Conservation (phyloP, 2,329 filamentous ascomycete genomes). For the Colletotrichum sp. region DNA sequence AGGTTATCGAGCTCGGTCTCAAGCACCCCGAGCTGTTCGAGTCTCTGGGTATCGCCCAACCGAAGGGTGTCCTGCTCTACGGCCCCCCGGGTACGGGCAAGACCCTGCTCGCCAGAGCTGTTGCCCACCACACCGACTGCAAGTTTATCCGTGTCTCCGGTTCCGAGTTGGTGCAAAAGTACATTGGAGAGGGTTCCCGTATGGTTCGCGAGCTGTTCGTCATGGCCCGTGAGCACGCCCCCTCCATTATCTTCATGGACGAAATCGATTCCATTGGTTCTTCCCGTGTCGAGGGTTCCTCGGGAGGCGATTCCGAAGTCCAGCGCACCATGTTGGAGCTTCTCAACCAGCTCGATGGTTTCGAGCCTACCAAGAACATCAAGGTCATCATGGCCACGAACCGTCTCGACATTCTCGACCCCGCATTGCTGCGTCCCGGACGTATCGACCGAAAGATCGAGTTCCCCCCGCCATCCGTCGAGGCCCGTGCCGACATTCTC, state of each 20-base stretch:
- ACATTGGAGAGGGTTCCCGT: slow-evolving; percentile 95
- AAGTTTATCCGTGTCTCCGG: slow-evolving; percentile 98
- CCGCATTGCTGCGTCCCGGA: slow-evolving; percentile 91
- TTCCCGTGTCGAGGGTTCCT: slow-evolving; percentile 93
- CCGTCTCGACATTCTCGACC: slow-evolving; percentile 95
- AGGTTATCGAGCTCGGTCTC: slow-evolving; percentile 97
- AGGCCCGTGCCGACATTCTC: slow-evolving; percentile 95
- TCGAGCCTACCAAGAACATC: slow-evolving; percentile 99
- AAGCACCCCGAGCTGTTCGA: slow-evolving; percentile 99
- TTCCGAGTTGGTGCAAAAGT: slow-evolving; percentile 97
- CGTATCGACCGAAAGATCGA: slow-evolving; percentile 99
- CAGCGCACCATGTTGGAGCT: slow-evolving; percentile 98
- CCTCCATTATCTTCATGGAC: slow-evolving; percentile 99
- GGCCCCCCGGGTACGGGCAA: slow-evolving; percentile 97
- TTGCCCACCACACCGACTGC: slow-evolving; percentile 98
- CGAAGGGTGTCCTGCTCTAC: slow-evolving; percentile 96
- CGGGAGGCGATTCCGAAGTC: slow-evolving; percentile 95
- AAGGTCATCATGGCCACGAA: slow-evolving; percentile 99
- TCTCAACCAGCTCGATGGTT: slow-evolving; percentile 97
- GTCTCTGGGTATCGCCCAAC: slow-evolving; percentile 97
- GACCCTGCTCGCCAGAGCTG: slow-evolving; percentile 91
- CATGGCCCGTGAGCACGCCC: slow-evolving; percentile 97
- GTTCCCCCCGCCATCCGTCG: slow-evolving; percentile 95
- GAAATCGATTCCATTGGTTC: slow-evolving; percentile 99
- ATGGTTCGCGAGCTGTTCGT: slow-evolving; percentile 99